phyloP scores from a whole-genome alignment of 257 asterid genomes.

The Solanum megistacrolobum region DNA sequence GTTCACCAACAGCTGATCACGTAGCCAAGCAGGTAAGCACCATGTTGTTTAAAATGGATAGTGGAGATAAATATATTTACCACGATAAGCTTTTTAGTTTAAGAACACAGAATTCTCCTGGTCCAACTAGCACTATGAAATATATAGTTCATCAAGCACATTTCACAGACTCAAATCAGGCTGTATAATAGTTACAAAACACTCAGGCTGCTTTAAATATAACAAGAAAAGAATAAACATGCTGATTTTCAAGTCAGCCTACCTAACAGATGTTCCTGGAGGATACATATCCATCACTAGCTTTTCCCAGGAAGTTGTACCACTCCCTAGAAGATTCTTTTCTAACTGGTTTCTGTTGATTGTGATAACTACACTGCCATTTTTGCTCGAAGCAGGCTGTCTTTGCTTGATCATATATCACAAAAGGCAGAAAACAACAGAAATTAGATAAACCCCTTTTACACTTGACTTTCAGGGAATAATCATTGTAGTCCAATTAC shows the following conservation, averaged over 20 bases:
- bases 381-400: conserved; percentile 93
- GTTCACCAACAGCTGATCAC: background rate
- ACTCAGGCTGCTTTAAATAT: background rate
- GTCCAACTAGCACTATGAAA: background rate
- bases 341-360: conserved; percentile 37
- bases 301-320: conserved; percentile 81
- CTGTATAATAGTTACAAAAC: background rate
- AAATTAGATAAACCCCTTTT: background rate
- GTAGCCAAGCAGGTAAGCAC: background rate
- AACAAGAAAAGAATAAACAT: background rate
- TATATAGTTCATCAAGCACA: background rate
- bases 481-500: background rate
- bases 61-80: background rate
- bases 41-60: background rate
- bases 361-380: conserved; percentile 53
- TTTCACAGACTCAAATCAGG: background rate
- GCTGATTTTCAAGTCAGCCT: background rate
- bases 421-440: background rate
- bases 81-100: background rate
- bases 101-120: background rate
- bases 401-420: conserved; percentile 73
- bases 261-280: conserved; percentile 64
- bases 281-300: conserved; percentile 85
- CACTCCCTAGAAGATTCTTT: conserved; percentile 40
- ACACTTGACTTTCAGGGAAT: background rate